Base-by-base conservation (phyloP, 2,329 filamentous ascomycete species). In the Venturia aucupariae region DNA sequence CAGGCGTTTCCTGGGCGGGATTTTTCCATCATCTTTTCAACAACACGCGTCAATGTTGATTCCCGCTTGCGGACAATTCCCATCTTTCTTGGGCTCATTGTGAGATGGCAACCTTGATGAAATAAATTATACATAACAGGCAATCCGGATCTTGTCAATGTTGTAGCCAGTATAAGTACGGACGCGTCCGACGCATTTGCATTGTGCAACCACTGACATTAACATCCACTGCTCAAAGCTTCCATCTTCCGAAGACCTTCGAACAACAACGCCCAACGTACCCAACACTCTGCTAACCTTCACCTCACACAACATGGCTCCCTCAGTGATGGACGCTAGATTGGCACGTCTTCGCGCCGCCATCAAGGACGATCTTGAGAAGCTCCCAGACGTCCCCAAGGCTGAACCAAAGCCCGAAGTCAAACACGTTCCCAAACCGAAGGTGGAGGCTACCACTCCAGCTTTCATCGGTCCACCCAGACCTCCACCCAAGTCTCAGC, bases 361-460 rank as follows among this genome's bases (percentile, higher is more conserved):
- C 27, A 54, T 41, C 35, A 57, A 55, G n/a, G 48, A 35, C 22
- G 48, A 63, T 24, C 46, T 63, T 3, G 62, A 55, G 6, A 63
- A 57, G 19, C 48, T 63, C n/a, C 62, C 62, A 57, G 62, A 54
- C 44, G 8, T 51, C 13, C 62, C 62, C n/a, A 27, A 39, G 27
- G 17, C 42, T 32, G 24, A 38, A 11, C 32, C 32, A n/a, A 17
- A 46, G 17, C 17, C 61, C n/a, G 61, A 62, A 48, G 39, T 48
- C 61, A 54, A 30, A 27, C 41, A 24, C 24, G 41, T 8, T 10
- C 30, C 13, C 5, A 38, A 24, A 38, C 42, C 41, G 13, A 42
- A 48, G 41, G 10, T 38, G 24, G n/a, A 54, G 24, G n/a, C 17
- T 19, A 5, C 41, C 13, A 54, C 13, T 35, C 24, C 61, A 27